Percentiles rank a stretch among this genome's conserved stretches.
Evolutionary conservation across 1,284 basidiomycete species (phyloP).

Genomic region (Hemileia vastatrix): DNA sequence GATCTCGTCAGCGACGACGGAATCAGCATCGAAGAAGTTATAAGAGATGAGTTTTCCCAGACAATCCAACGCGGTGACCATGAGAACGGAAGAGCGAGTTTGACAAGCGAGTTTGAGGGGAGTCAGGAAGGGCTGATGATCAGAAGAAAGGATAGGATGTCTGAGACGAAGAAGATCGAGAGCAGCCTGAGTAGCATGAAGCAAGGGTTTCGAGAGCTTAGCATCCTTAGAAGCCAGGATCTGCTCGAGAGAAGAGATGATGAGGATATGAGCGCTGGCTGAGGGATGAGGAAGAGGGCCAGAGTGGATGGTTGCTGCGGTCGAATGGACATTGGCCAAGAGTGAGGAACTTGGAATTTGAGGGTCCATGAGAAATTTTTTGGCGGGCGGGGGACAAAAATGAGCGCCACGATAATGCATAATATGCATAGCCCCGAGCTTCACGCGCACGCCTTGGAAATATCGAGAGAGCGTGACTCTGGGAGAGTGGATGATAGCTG

Average conservation of each 20-base stretch:
- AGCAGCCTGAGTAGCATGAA: constrained; percentile 69
- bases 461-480: too few species aligned
- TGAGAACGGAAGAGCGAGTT: constrained; percentile 77
- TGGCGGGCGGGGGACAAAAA: too few species aligned
- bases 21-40: constrained; percentile 63
- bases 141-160: constrained; percentile 48
- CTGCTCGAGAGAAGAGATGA: constrained; percentile 75
- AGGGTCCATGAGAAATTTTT: too few species aligned
- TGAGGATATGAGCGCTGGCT: constrained; percentile 48
- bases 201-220: constrained; percentile 66
- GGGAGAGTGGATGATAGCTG: too few species aligned
- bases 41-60: constrained; percentile 92
- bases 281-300: constrained; percentile 44
- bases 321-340: too few species aligned
- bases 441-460: too few species aligned
- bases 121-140: constrained; percentile 56
- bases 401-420: too few species aligned
- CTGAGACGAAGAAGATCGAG: constrained; percentile 69
- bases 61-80: constrained; percentile 89
- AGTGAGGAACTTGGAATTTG: too few species aligned
- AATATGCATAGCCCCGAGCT: too few species aligned
- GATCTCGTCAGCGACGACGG: constrained; percentile 67
- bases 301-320: constrained; percentile 7
- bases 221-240: constrained; percentile 84
- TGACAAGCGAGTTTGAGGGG: constrained; percentile 87